These are phyloP conservation scores for Alternaria longipes DNA, from an alignment of 2,329 filamentous ascomycete genomes.

Conservation along the genomic window DNA sequence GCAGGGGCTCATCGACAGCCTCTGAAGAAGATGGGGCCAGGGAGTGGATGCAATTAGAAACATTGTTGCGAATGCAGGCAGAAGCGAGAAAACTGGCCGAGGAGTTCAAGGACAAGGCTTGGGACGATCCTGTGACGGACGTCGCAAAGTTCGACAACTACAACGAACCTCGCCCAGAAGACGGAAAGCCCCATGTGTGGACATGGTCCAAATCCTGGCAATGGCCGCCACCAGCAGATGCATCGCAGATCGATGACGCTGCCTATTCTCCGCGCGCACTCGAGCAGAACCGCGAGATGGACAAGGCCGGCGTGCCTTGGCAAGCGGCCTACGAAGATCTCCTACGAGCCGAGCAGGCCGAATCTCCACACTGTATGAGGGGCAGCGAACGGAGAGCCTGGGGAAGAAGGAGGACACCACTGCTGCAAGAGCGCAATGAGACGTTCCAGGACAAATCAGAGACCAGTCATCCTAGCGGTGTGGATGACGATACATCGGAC, in stretches of 20 bases:
- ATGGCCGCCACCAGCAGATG: slow-evolving; percentile 29
- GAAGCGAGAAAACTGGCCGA: slow-evolving; percentile 17
- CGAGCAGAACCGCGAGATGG: slow-evolving; percentile 56
- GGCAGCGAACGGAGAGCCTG: slow-evolving; percentile 4
- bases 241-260: slow-evolving; percentile 9
- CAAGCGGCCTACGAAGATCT: slow-evolving; percentile 69
- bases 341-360: slow-evolving; percentile 52
- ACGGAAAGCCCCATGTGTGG: slow-evolving; percentile 12
- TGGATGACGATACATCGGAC: neutral
- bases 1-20: neutral
- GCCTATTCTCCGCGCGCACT: slow-evolving; percentile 65
- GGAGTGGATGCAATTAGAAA: slow-evolving; percentile 4
- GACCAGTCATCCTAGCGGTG: slow-evolving; percentile 17
- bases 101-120: slow-evolving; percentile 17
- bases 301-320: slow-evolving; percentile 57
- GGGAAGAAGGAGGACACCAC: slow-evolving; percentile 15
- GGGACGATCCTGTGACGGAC: slow-evolving; percentile 7
- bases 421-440: slow-evolving; percentile 6
- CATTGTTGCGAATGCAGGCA: slow-evolving; percentile 13
- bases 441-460: neutral
- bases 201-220: slow-evolving; percentile 29
- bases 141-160: neutral
- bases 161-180: neutral
- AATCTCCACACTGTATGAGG: slow-evolving; percentile 10
- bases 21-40: slow-evolving; percentile 7